Evolutionary conservation across 2,329 filamentous ascomycete species (phyloP).

Genomic region (Paramyrothecium sp.): DNA sequence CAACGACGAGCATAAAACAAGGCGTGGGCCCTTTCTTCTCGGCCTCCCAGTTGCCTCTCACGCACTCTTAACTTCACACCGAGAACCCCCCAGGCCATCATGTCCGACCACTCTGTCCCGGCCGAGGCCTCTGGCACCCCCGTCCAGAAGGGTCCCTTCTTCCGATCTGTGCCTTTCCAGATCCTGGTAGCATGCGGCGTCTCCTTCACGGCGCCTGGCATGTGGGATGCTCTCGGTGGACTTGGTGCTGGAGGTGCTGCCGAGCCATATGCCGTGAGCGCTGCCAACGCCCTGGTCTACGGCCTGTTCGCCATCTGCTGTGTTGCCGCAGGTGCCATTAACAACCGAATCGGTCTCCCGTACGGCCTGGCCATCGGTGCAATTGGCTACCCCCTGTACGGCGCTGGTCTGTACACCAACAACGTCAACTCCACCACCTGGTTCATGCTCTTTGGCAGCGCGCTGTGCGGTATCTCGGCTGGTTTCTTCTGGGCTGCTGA

Average conservation of each 20-base stretch:
- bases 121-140: constrained; percentile 8
- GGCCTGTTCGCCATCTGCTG: constrained; percentile 36
- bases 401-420: constrained; percentile 63
- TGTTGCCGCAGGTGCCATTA: background rate
- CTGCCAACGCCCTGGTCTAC: constrained; percentile 44
- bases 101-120: background rate
- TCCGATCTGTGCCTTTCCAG: constrained; percentile 14
- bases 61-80: no score
- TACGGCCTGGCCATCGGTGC: constrained; percentile 39
- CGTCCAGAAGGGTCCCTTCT: constrained; percentile 19
- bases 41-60: no score
- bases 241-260: constrained; percentile 5
- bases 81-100: background rate
- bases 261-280: constrained; percentile 24
- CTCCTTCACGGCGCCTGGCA: constrained; percentile 7
- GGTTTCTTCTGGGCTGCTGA: constrained; percentile 70
- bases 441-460: constrained; percentile 62
- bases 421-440: constrained; percentile 62
- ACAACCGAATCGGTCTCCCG: constrained; percentile 29
- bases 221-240: constrained; percentile 2
- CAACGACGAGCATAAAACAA: no score
- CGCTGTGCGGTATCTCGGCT: constrained; percentile 60
- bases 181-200: constrained; percentile 15
- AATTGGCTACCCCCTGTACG: constrained; percentile 63
- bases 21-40: no score